Evolutionary conservation across 2,329 filamentous ascomycete species (phyloP), one percentile per base, ranked within the genome.

Genomic region (Venturia effusa): DNA sequence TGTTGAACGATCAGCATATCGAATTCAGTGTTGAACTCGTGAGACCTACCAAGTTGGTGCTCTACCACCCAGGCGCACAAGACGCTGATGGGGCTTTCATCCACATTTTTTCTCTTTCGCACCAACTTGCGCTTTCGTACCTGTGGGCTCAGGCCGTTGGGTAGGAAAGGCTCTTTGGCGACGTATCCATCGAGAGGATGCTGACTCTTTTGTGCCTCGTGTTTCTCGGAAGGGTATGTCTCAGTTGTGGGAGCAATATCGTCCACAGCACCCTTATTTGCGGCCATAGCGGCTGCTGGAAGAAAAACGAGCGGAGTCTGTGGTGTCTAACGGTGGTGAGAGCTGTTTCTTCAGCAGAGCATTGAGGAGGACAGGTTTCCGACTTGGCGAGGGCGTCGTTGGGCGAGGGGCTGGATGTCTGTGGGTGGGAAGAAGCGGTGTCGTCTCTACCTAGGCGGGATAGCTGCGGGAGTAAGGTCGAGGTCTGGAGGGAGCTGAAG

Each of bases 31-130:
- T 8, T 27, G 22, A 1, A 61, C 5, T 17, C 2, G 30, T 32
- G 37, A 55, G 60, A 77, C 84, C 66, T 85, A 92, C 89, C 88
- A 70, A 90, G 87, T 74, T 93, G 89, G 74, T 93, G 90, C 71
- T 89, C 80, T 68, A 90, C 84, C 73, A 92, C 83, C 85, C 88
- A 90, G 71, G 81, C 80, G 66, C 84, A 82, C 57, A 89, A 74
- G 66, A 81, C 81, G 71, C 82, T 85, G 69, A 83, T 77, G 48
- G 84, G 79, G 64, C 84, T 80, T 68, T 88, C 83, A 61, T 85
- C 83, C 7, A 62, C 51, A n/a, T 59, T 57, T 27, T 57, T 63
- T 32, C 32, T 37, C 48, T 57, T 63, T 24, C 34, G 19, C 37
- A 60, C 59, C 22, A 60, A 22, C 32, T 43, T 60, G 37, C 59